A percentile compares a stretch with the other conserved stretches of the same genome.
These are phyloP conservation scores for Phyllostachys edulis DNA, from an alignment of 176 grass and related monocot species.

Conservation along the genomic window DNA sequence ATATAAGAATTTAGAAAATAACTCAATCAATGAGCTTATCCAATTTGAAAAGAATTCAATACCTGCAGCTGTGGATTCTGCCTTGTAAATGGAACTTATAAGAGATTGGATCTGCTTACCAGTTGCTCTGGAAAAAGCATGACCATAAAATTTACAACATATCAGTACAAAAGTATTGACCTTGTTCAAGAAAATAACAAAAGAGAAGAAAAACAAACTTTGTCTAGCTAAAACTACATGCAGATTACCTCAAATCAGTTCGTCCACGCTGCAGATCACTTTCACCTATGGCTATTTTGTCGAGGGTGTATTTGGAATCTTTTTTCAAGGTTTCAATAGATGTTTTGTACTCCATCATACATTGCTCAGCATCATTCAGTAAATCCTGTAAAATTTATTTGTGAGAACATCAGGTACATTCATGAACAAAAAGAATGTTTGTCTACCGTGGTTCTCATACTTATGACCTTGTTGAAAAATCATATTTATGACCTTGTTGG, in stretches of 20 bases:
- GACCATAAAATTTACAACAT: conserved; percentile 1
- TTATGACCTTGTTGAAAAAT: conserved; percentile 17
- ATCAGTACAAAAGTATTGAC: background rate
- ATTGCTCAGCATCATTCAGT: conserved; percentile 75
- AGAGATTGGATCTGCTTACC: conserved; percentile 84
- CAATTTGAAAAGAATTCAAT: conserved; percentile 23
- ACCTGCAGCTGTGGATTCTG: conserved; percentile 82
- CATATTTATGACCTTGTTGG: conserved; percentile 8
- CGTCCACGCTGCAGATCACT: conserved; percentile 74
- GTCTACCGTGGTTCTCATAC: background rate
- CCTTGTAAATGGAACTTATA: conserved; percentile 74
- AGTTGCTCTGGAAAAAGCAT: conserved; percentile 57
- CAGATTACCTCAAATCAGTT: conserved; percentile 65
- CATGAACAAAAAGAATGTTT: background rate
- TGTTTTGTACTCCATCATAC: conserved; percentile 64
- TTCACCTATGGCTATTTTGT: conserved; percentile 72
- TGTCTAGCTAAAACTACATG: background rate
- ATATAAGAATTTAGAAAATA: background rate
- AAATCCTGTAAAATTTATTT: conserved; percentile 49
- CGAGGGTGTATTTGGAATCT: conserved; percentile 71
- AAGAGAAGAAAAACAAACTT: conserved; percentile 2
- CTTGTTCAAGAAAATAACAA: conserved; percentile 9
- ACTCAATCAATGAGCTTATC: background rate
- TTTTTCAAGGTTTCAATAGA: conserved; percentile 72
- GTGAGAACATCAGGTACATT: background rate